Conservation (phyloP, 805 yeast species). For the Metschnikowia kunwiensis region DNA sequence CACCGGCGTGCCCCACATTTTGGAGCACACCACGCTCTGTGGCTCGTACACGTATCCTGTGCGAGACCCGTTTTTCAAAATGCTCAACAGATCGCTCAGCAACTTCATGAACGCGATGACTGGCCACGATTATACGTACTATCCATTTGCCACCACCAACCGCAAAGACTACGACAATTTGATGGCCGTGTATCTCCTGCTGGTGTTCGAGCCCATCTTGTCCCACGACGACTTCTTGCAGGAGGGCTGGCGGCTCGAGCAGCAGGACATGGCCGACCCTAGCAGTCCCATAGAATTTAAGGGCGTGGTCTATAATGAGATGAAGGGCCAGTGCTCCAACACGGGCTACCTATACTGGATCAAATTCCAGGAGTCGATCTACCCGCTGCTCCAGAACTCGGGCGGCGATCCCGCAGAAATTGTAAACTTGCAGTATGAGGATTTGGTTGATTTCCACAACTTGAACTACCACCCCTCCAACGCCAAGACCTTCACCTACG, state of each 20-base stretch:
- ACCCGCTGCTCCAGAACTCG: conserved; percentile 81
- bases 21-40: conserved; percentile 94
- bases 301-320: conserved; percentile 97
- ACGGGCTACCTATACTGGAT: conserved; percentile 83
- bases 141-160: conserved; percentile 95
- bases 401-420: conserved; percentile 92
- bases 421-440: conserved; percentile 70
- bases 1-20: conserved; percentile 95
- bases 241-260: conserved; percentile 97
- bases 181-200: conserved; percentile 82
- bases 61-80: conserved; percentile 95
- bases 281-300: conserved; percentile 67
- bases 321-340: conserved; percentile 96
- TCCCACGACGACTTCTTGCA: conserved; percentile 81
- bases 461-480: conserved; percentile 86
- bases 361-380: conserved; percentile 76
- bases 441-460: conserved; percentile 72
- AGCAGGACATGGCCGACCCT: conserved; percentile 55
- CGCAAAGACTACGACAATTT: conserved; percentile 74
- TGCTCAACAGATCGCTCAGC: conserved; percentile 90
- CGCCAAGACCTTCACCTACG: conserved; percentile 83
- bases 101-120: conserved; percentile 99
- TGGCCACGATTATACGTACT: conserved; percentile 92
- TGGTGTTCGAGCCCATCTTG: conserved; percentile 79
- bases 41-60: conserved; percentile 92